These are phyloP conservation scores for Cystobasidiaceae sp. DNA, from an alignment of 1,284 basidiomycete genomes.

Conservation along the genomic window DNA sequence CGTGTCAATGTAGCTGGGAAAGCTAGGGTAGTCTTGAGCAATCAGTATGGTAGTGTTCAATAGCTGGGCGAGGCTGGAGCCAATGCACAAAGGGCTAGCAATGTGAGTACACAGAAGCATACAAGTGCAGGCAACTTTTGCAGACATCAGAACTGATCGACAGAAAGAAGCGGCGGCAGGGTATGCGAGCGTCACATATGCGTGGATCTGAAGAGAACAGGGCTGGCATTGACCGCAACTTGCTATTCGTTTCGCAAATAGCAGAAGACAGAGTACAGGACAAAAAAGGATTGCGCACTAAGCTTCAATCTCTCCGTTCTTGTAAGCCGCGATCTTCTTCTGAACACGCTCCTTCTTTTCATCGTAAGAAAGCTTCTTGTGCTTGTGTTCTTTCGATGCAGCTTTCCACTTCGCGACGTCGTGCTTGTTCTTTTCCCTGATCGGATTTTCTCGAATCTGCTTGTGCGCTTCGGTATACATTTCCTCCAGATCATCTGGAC, in stretches of 20 bases:
- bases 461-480: slow-evolving; percentile 52
- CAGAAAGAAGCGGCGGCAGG: too few relatives aligned
- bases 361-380: slow-evolving; percentile 65
- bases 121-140: too few relatives aligned
- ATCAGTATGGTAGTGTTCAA: too few relatives aligned
- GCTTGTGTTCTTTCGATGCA: slow-evolving; percentile 71
- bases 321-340: slow-evolving; percentile 27
- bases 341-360: slow-evolving; percentile 74
- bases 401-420: slow-evolving; percentile 79
- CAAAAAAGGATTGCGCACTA: slow-evolving; percentile 1
- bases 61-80: too few relatives aligned
- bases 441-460: slow-evolving; percentile 91
- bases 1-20: too few relatives aligned
- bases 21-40: too few relatives aligned
- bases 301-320: slow-evolving; percentile 17
- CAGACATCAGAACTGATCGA: too few relatives aligned
- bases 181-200: too few relatives aligned
- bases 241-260: too few relatives aligned
- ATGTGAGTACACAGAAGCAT: too few relatives aligned
- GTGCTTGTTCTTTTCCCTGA: slow-evolving; percentile 86
- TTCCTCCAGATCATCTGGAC: slow-evolving; percentile 96
- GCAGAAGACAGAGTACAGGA: not conserved
- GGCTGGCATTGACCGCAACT: too few relatives aligned
- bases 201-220: not conserved
- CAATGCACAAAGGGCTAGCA: too few relatives aligned